Percentiles rank a stretch among this genome's conserved stretches.
phyloP scores from a whole-genome alignment of 352 stramenopile species.

The Phytophthora meadii region DNA sequence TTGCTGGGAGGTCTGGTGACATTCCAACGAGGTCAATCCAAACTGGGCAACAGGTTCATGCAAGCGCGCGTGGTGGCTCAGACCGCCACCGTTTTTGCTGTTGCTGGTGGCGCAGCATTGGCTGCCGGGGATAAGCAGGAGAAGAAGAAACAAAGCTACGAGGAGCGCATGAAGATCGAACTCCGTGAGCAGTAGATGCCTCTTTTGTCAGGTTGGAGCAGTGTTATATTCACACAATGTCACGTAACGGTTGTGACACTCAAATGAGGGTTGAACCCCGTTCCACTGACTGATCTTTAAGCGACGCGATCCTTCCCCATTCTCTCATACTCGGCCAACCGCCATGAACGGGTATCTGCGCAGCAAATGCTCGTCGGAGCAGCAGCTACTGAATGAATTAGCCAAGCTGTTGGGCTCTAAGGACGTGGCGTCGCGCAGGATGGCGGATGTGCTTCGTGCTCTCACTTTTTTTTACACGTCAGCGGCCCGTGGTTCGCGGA shows the following conservation, averaged over 20 bases:
- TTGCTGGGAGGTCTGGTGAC: constrained; percentile 73
- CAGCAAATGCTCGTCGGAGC: constrained; percentile 78
- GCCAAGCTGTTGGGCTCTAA: constrained; percentile 63
- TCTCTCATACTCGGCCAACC: neutral
- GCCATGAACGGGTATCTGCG: constrained; percentile 77
- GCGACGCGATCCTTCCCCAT: constrained; percentile 31
- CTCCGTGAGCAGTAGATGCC: constrained; percentile 33
- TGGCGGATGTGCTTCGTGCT: constrained; percentile 70
- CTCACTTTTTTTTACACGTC: constrained; percentile 83
- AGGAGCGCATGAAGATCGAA: constrained; percentile 77
- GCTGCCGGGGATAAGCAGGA: constrained; percentile 57
- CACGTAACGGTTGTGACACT: constrained; percentile 12
- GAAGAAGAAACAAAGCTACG: constrained; percentile 64
- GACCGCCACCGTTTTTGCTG: constrained; percentile 70
- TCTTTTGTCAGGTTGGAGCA: neutral
- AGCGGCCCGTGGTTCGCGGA: constrained; percentile 41
- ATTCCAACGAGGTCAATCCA: constrained; percentile 76
- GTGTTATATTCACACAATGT: constrained; percentile 7
- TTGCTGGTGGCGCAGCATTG: constrained; percentile 58
- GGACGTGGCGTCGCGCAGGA: constrained; percentile 76
- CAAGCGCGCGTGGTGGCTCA: constrained; percentile 79
- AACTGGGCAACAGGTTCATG: constrained; percentile 87
- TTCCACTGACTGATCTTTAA: constrained; percentile 31
- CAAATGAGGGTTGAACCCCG: neutral
- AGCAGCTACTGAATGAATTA: constrained; percentile 87